Evolutionary conservation across 768 basidiomycete species (phyloP).

Genomic region (Pisolithus tinctorius): DNA sequence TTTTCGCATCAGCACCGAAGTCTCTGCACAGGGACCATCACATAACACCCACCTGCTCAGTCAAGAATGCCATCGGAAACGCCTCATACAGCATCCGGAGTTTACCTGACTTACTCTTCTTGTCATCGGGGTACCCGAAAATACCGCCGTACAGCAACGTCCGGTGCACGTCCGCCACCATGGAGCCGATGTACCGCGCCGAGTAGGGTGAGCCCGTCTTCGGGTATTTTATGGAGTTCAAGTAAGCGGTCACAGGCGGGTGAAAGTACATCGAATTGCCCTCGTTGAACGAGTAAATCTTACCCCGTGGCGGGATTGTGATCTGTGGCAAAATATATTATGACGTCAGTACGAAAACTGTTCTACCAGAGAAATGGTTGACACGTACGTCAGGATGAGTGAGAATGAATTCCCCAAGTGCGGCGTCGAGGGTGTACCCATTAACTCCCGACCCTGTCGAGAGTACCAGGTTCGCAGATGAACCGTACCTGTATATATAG

Average conservation of each 20-base stretch:
- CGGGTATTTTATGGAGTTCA: slow-evolving; percentile 90
- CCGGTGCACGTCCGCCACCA: slow-evolving; percentile 98
- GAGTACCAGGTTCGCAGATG: slow-evolving; percentile 93
- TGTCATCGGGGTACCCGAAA: slow-evolving; percentile 97
- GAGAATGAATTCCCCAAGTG: slow-evolving; percentile 96
- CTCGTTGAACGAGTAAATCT: slow-evolving; percentile 99
- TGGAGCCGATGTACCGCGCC: slow-evolving; percentile 92
- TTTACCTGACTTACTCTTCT: slow-evolving; percentile 96
- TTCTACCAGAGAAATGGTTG: not conserved
- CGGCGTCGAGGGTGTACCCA: slow-evolving; percentile 93
- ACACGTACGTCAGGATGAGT: slow-evolving; percentile 85
- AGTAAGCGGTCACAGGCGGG: slow-evolving; percentile 70
- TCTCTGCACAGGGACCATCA: not conserved
- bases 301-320: slow-evolving; percentile 87
- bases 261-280: slow-evolving; percentile 96
- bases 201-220: slow-evolving; percentile 74
- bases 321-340: slow-evolving; percentile 45
- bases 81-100: slow-evolving; percentile 93
- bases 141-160: slow-evolving; percentile 97
- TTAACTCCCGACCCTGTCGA: slow-evolving; percentile 95
- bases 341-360: slow-evolving; percentile 3
- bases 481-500: slow-evolving; percentile 60
- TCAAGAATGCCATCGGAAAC: slow-evolving; percentile 95
- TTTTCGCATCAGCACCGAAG: not conserved
- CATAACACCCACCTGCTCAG: slow-evolving; percentile 69